Percentiles rank a stretch among this genome's conserved stretches.
Conservation (phyloP, 495 filamentous ascomycete species). For the Emericellopsis terricola region DNA sequence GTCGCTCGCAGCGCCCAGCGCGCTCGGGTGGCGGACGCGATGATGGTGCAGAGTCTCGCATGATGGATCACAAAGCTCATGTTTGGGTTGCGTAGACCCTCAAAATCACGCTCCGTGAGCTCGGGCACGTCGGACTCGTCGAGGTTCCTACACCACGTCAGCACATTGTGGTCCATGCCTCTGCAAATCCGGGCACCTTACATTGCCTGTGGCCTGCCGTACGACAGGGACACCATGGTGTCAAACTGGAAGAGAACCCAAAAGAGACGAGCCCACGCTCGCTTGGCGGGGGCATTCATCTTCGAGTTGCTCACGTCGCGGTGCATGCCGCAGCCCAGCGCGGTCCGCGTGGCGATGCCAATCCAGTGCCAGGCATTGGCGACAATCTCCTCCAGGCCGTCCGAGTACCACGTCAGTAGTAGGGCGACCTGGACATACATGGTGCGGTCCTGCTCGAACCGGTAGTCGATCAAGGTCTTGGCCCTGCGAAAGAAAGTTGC, state of each 20-base stretch:
- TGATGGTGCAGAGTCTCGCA: conserved; percentile 25
- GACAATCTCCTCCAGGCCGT: conserved; percentile 27
- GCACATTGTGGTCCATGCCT: too few species aligned
- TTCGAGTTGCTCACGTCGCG: conserved; percentile 21
- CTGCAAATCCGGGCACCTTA: conserved; percentile 11
- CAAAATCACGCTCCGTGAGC: conserved; percentile 26
- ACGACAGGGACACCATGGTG: conserved; percentile 28
- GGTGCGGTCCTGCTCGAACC: conserved; percentile 31
- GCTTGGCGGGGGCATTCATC: conserved; percentile 15
- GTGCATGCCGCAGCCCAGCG: conserved; percentile 31
- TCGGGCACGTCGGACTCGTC: conserved; percentile 1
- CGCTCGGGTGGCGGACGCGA: conserved; percentile 21
- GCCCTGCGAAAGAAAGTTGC: conserved; percentile 29
- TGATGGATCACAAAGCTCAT: conserved; percentile 25
- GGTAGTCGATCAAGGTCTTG: conserved; percentile 28
- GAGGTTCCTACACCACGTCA: neutral
- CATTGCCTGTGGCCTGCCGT: conserved; percentile 31
- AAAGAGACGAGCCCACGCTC: conserved; percentile 30
- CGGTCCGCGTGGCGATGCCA: conserved; percentile 27
- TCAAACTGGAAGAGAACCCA: conserved; percentile 31
- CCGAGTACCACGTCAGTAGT: conserved; percentile 30
- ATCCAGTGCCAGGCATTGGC: conserved; percentile 33
- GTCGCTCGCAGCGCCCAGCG: conserved; percentile 21
- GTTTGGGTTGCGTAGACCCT: conserved; percentile 11
- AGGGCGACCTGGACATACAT: conserved; percentile 28